A percentile compares a stretch with the other conserved stretches of the same genome.
Evolutionary conservation across 208 protist genomes (phyloP).

Genomic region (Acanthamoeba lugdunensis): DNA sequence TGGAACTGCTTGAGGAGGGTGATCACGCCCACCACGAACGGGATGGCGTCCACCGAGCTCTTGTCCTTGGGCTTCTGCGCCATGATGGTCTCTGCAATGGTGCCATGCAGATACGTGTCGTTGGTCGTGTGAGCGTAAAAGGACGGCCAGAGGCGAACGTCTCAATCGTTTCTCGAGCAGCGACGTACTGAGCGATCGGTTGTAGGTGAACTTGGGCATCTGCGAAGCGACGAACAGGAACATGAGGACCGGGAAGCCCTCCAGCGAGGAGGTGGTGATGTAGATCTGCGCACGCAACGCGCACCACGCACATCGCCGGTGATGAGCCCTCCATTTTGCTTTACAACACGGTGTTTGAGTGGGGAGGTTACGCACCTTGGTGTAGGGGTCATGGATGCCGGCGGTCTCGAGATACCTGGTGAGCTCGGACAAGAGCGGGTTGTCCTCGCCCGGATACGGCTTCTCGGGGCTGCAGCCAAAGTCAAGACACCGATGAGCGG

Average conservation of each 20-base stretch:
- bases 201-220: slow-evolving; percentile 87
- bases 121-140: too few species aligned
- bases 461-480: slow-evolving; percentile 84
- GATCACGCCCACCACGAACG: slow-evolving; percentile 91
- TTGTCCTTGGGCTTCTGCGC: slow-evolving; percentile 79
- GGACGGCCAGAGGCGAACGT: too few species aligned
- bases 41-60: slow-evolving; percentile 89
- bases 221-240: slow-evolving; percentile 87
- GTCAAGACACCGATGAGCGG: neutral
- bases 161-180: neutral
- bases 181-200: slow-evolving; percentile 73
- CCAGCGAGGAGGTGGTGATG: slow-evolving; percentile 85
- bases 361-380: slow-evolving; percentile 67
- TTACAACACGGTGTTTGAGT: too few species aligned
- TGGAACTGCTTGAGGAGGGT: slow-evolving; percentile 94
- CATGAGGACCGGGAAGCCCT: slow-evolving; percentile 89
- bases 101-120: too few species aligned
- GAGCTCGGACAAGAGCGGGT: slow-evolving; percentile 88
- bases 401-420: slow-evolving; percentile 88
- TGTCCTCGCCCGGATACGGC: slow-evolving; percentile 88
- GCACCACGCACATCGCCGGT: slow-evolving; percentile 22
- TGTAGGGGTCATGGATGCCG: slow-evolving; percentile 90
- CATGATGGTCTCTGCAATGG: slow-evolving; percentile 72
- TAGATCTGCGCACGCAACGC: slow-evolving; percentile 86
- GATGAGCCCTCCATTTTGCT: neutral